Base-by-base conservation (phyloP, 208 protist genomes). In the Trypanosomatidae sp. region DNA sequence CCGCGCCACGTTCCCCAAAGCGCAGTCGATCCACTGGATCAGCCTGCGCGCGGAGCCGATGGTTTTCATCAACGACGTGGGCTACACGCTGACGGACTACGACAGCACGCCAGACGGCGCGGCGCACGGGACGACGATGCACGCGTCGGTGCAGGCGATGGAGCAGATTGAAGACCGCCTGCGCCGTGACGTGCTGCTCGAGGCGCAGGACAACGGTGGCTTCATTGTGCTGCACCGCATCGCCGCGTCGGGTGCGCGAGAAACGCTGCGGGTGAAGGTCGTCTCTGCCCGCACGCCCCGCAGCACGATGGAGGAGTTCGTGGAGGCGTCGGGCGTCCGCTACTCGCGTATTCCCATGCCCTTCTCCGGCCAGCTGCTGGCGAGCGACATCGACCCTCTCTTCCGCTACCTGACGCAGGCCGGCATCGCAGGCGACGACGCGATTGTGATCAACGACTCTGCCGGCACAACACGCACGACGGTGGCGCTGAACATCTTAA, bases 151-250 rank as follows among this genome's bases (percentile, higher is more conserved):
- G 62, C 67, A 90, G 46, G 82, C 77, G 25, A 93, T 96, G 52
- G 90, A 96, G 78, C 86, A 96, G 80, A 93, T 96, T 36, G 89
- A 96, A 77, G 92, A 96, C 50, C 92, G 92, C 36, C 80, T 96
- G 33, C 80, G 90, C 13, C 76, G 85, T 5, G 92, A 96, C 72
- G 92, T 96, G 47, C 62, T 92, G 73, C 74, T 92, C 28, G 89
- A 96, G 77, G 77, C 92, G 44, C 87, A 91, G 77, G 90, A 92
- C 69, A 85, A 92, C 69, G 81, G 84, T 39, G 90, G 90, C 71
- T 76, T 69, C 17, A 91, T 94, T 39, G 59, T 96, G 25, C 71
- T 96, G 62, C 92, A 96, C 76, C 76, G 71, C 43, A 79, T 94
- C 52, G 74, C 82, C 28, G 67, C 82, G 9, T 47, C 83, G 3